Base-by-base conservation (phyloP, 805 yeast genomes). In the Peterozyma toletana region DNA sequence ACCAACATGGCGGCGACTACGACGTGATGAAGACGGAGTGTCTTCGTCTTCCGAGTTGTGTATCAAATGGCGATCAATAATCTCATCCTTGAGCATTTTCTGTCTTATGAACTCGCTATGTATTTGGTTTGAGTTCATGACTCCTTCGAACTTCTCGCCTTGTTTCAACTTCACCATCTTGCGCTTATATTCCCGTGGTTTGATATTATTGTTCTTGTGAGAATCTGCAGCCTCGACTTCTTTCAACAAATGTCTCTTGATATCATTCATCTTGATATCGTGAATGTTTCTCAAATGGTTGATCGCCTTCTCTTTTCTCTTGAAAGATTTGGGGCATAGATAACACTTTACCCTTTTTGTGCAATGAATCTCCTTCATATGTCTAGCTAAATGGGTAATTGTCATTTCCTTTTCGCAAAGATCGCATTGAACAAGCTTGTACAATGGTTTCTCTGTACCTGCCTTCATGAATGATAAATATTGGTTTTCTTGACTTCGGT, bases 391-490 rank as follows among this genome's bases (percentile, higher is more conserved):
- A 14, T 44, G 47, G 5, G 47, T 44, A 17, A 44, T 44, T 1
- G 47, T 44, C 47, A 44, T 44, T 41, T 44, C 47, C 34, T 44
- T 44, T 11, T 44, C 44, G 21, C 47, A 44, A 2, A 44, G 21
- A 31, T 27, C 29, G 33, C 47, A 44, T 35, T 44, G 47, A 11
- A 44, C 47, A 13, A 44, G 40, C 41, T 44, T 44, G 39, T 44
- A 44, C 39, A 44, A 40, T 18, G 47, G 47, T 30, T 44, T 44
- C 33, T 44, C 47, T 33, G 30, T 40, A 5, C 15, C 30, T 21
- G 27, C 27, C 27, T 21, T 21, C 27, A 21, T 21, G 4, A 21
- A 21, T 21, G 27, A 7, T 7, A 21, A 21, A 21, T 5, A 21
- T 21, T 21, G 27, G 27, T 21, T 21, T n/a, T 21, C 27, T 21